Conservation (phyloP, 371 early-diverging fungal species). For the Cokeromyces recurvatus region DNA sequence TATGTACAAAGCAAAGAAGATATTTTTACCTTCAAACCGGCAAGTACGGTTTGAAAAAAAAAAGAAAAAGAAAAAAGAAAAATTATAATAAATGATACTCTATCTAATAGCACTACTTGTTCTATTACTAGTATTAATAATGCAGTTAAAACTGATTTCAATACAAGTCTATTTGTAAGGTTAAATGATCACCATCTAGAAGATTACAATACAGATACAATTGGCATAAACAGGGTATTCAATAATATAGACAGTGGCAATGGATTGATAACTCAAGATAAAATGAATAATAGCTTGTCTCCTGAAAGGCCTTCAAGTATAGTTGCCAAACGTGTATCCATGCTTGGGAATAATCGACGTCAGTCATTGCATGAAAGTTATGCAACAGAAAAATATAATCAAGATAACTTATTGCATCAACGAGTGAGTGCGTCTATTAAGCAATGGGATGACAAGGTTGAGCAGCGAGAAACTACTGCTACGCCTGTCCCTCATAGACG, state of each 20-base stretch:
- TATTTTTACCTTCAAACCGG: too few relatives aligned
- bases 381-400: conserved; percentile 17
- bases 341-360: conserved; percentile 22
- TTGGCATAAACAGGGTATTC: too few relatives aligned
- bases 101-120: too few relatives aligned
- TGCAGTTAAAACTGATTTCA: conserved; percentile 7
- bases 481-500: conserved; percentile 20
- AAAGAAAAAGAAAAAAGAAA: not conserved
- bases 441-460: conserved; percentile 26
- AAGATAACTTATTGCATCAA: conserved; percentile 12
- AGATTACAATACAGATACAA: too few relatives aligned
- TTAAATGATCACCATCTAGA: too few relatives aligned
- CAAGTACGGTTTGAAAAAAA: not conserved
- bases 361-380: conserved; percentile 36
- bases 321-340: conserved; percentile 18
- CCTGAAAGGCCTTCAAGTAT: conserved; percentile 23
- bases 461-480: not conserved
- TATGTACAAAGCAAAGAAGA: too few relatives aligned
- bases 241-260: too few relatives aligned
- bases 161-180: too few relatives aligned
- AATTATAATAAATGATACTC: too few relatives aligned
- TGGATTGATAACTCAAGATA: too few relatives aligned
- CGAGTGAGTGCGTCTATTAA: conserved; percentile 37
- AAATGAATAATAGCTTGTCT: too few relatives aligned
- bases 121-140: conserved; percentile 13